phyloP scores from a whole-genome alignment of 768 basidiomycete species.

The Russula emetica region DNA sequence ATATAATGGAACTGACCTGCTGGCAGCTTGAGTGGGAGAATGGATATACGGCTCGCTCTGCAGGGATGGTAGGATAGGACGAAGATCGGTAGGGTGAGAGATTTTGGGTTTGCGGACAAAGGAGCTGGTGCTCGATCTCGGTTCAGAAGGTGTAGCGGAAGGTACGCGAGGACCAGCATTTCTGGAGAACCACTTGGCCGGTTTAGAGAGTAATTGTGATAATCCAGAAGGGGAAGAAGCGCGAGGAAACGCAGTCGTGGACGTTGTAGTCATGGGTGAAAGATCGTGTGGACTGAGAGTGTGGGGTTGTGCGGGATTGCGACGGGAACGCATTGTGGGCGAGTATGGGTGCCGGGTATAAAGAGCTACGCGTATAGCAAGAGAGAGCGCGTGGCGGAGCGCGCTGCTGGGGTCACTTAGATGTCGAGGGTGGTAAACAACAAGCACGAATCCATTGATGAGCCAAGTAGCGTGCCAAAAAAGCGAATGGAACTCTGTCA shows the following conservation, averaged over 20 bases:
- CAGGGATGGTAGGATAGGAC: conserved; percentile 55
- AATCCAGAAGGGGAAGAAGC: conserved; percentile 66
- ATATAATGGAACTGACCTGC: conserved; percentile 43
- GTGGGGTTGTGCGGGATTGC: conserved; percentile 18
- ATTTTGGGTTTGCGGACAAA: conserved; percentile 66
- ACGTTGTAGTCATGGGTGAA: conserved; percentile 9
- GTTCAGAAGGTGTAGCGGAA: conserved; percentile 46
- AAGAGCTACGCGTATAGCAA: background rate
- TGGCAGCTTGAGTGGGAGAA: conserved; percentile 37
- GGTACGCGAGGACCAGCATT: conserved; percentile 33
- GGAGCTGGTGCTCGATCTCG: conserved; percentile 38
- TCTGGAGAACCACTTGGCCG: conserved; percentile 62
- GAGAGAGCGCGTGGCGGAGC: background rate
- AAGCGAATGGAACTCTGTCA: conserved; percentile 10
- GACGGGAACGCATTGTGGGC: conserved; percentile 24
- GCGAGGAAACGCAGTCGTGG: conserved; percentile 39
- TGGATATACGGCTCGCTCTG: conserved; percentile 45
- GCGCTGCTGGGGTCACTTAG: background rate
- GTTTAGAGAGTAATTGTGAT: conserved; percentile 59
- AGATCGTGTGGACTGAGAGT: conserved; percentile 28
- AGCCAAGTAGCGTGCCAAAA: background rate
- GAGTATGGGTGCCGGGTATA: background rate
- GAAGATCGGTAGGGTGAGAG: conserved; percentile 77
- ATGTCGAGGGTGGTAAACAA: background rate
- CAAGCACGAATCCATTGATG: conserved; percentile 1